These are phyloP conservation scores for Berkeleyomyces basicola DNA, from an alignment of 2,329 filamentous ascomycete genomes.

Conservation along the genomic window DNA sequence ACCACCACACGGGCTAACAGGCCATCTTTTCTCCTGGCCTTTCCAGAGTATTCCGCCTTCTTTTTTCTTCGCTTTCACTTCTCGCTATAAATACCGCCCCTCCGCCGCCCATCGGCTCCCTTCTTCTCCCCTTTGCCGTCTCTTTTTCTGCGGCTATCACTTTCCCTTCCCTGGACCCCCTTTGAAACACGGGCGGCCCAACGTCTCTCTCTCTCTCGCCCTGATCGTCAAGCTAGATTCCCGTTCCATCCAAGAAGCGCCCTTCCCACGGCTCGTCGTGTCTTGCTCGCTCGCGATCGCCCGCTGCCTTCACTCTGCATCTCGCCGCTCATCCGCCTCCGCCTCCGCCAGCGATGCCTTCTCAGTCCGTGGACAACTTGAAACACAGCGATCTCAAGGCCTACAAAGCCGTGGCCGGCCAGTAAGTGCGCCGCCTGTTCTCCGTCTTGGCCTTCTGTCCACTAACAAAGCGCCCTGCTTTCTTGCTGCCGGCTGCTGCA, in stretches of 20 bases:
- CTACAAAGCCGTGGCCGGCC: conserved; percentile 67
- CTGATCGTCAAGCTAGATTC: too few relatives aligned
- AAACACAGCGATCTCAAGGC: conserved; percentile 19
- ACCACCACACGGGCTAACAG: neutral
- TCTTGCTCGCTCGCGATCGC: neutral
- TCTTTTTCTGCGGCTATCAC: neutral
- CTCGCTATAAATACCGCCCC: neutral
- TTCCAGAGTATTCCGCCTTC: neutral
- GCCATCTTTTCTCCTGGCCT: neutral
- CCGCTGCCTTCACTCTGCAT: neutral
- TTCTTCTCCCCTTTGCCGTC: neutral
- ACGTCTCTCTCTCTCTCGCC: neutral
- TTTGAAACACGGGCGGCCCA: neutral
- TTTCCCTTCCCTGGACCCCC: neutral
- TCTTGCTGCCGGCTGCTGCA: conserved; percentile 23
- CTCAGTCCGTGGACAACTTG: neutral
- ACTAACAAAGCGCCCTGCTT: neutral
- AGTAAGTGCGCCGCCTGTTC: conserved; percentile 39
- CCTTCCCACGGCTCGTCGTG: too few relatives aligned
- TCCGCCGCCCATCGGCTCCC: neutral
- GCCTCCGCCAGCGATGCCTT: neutral
- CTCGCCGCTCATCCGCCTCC: neutral
- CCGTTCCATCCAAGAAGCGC: too few relatives aligned
- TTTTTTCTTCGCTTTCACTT: neutral
- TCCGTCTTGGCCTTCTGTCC: neutral